These are phyloP conservation scores for Ophiorrhiza pumila DNA, from an alignment of 257 asterid species.

Conservation along the genomic window DNA sequence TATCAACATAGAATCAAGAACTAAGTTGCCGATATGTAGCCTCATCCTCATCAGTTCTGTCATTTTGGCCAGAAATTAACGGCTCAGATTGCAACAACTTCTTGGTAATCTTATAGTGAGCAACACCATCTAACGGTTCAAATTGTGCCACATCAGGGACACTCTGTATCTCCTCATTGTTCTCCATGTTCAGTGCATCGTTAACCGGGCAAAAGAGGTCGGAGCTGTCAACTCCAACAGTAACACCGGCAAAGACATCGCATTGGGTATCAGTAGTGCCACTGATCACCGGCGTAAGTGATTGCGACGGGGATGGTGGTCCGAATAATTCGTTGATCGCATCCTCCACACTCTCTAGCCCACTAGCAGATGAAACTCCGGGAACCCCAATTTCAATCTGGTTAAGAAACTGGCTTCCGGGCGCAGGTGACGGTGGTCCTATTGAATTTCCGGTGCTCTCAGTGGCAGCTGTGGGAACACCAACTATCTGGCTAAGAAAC, in stretches of 20 bases:
- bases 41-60: too few relatives aligned
- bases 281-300: conserved; percentile 9
- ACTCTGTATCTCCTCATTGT: conserved; percentile 4
- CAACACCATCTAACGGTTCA: conserved; percentile 20
- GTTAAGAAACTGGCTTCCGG: background rate
- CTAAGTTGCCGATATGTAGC: background rate
- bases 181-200: conserved; percentile 24
- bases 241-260: conserved; percentile 15
- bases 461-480: background rate
- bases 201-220: conserved; percentile 50
- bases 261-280: conserved; percentile 22
- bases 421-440: conserved; percentile 12
- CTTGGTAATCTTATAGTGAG: background rate
- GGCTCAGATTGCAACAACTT: conserved; percentile 31
- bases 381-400: background rate
- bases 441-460: background rate
- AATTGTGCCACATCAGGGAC: conserved; percentile 28
- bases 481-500: background rate
- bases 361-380: background rate
- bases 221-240: conserved; percentile 41
- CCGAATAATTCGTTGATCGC: background rate
- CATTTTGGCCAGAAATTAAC: conserved; percentile 18
- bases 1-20: background rate
- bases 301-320: conserved; percentile 10
- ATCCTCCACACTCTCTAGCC: background rate